A percentile compares a stretch with the other conserved stretches of the same genome.
These are phyloP conservation scores for Gaeumannomyces tritici DNA, from an alignment of 2,329 filamentous ascomycete species.

Conservation along the genomic window DNA sequence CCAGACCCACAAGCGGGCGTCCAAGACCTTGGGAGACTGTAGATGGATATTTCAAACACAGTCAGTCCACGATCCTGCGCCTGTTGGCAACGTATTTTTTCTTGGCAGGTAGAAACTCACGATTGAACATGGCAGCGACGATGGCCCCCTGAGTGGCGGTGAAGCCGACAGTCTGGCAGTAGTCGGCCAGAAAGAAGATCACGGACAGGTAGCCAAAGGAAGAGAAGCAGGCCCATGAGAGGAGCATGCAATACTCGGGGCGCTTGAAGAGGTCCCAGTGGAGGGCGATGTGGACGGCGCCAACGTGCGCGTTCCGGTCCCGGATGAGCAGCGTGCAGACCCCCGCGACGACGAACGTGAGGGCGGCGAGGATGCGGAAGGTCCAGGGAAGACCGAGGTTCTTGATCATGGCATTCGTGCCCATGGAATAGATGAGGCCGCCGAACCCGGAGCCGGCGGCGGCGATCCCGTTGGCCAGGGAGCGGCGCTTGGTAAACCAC, in stretches of 20 bases:
- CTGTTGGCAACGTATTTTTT: background rate
- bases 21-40: constrained; percentile 54
- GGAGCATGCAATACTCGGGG: constrained; percentile 52
- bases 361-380: constrained; percentile 54
- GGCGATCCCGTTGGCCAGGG: constrained; percentile 59
- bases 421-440: constrained; percentile 61
- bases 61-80: constrained; percentile 1
- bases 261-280: constrained; percentile 52
- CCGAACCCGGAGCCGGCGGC: constrained; percentile 66
- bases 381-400: constrained; percentile 56
- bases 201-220: constrained; percentile 68
- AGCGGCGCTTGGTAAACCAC: constrained; percentile 62
- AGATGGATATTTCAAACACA: background rate
- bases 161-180: constrained; percentile 59
- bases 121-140: constrained; percentile 63
- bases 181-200: constrained; percentile 69
- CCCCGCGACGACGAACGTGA: constrained; percentile 55
- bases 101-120: constrained; percentile 24
- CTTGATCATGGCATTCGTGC: constrained; percentile 58
- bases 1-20: constrained; percentile 62
- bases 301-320: constrained; percentile 64
- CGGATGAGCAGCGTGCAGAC: constrained; percentile 52
- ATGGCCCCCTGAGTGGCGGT: constrained; percentile 57
- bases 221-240: constrained; percentile 60
- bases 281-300: constrained; percentile 57